A percentile compares a stretch with the other conserved stretches of the same genome.
Conservation (phyloP, 139 green algal genomes). For the Closterium sp. region DNA sequence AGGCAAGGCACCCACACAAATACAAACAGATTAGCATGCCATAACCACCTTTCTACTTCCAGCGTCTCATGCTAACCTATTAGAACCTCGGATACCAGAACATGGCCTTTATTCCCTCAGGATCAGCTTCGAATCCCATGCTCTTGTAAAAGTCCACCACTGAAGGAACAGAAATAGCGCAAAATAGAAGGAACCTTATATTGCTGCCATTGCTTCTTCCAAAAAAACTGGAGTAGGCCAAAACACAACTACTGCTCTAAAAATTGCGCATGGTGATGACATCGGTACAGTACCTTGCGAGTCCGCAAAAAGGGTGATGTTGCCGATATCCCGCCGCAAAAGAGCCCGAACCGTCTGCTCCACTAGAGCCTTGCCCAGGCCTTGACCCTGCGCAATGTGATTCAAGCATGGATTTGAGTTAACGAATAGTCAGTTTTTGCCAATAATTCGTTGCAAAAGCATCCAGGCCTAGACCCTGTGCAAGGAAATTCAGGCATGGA, state of each 20-base stretch:
- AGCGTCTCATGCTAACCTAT: no score
- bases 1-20: no score
- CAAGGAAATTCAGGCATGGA: no score
- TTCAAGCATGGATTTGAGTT: no score
- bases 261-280: no score
- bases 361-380: constrained; percentile 90
- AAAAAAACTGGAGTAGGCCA: no score
- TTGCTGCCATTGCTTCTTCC: neutral
- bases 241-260: no score
- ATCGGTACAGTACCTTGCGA: constrained; percentile 53
- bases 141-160: constrained; percentile 57
- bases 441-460: no score
- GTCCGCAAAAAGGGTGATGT: constrained; percentile 98
- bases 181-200: neutral
- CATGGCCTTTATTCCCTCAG: constrained; percentile 85
- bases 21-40: no score
- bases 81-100: constrained; percentile 60
- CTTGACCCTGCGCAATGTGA: constrained; percentile 61
- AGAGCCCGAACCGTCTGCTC: constrained; percentile 83
- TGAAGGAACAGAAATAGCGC: constrained; percentile 12
- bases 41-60: no score
- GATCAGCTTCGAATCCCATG: constrained; percentile 91
- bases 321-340: constrained; percentile 84
- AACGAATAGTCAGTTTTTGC: no score
- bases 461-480: no score